Conservation (phyloP, 1,284 basidiomycete species). For the Trametes polyzona region DNA sequence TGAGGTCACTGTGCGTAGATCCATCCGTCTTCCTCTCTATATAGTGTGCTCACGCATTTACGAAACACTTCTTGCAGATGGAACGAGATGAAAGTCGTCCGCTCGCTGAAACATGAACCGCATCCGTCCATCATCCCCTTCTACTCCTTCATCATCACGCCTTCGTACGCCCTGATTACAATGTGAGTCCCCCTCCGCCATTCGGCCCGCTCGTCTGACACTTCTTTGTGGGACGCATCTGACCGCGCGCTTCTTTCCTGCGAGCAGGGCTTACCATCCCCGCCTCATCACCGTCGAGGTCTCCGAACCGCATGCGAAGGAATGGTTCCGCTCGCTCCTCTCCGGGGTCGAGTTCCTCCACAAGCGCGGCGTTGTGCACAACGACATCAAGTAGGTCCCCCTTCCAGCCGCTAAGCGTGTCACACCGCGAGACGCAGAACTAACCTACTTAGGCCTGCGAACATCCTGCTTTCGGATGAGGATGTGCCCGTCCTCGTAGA, state of each 20-base stretch:
- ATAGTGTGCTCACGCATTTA: slow-evolving; percentile 1
- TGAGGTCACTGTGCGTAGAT: slow-evolving; percentile 75
- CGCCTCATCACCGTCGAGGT: slow-evolving; percentile 84
- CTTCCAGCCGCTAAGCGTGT: not conserved
- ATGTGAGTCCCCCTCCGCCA: slow-evolving; percentile 59
- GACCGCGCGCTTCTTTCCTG: not conserved
- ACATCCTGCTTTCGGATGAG: slow-evolving; percentile 78
- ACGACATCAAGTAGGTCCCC: slow-evolving; percentile 91
- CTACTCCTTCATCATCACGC: slow-evolving; percentile 91
- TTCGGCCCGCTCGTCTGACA: not conserved
- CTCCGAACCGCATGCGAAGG: slow-evolving; percentile 72
- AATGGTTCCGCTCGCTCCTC: slow-evolving; percentile 86
- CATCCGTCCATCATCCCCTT: slow-evolving; percentile 92
- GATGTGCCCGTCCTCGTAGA: slow-evolving; percentile 86
- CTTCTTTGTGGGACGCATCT: not conserved
- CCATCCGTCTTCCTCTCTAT: not conserved
- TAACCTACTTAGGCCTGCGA: slow-evolving; percentile 67
- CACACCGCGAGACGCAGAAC: not conserved
- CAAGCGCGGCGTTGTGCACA: slow-evolving; percentile 86
- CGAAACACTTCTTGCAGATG: slow-evolving; percentile 55
- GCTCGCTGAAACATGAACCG: slow-evolving; percentile 76
- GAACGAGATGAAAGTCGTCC: slow-evolving; percentile 95
- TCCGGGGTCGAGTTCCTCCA: slow-evolving; percentile 90
- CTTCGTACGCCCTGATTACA: slow-evolving; percentile 84
- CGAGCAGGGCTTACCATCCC: slow-evolving; percentile 72